Base-by-base conservation (phyloP, 495 filamentous ascomycete species). In the Apodospora peruviana region DNA sequence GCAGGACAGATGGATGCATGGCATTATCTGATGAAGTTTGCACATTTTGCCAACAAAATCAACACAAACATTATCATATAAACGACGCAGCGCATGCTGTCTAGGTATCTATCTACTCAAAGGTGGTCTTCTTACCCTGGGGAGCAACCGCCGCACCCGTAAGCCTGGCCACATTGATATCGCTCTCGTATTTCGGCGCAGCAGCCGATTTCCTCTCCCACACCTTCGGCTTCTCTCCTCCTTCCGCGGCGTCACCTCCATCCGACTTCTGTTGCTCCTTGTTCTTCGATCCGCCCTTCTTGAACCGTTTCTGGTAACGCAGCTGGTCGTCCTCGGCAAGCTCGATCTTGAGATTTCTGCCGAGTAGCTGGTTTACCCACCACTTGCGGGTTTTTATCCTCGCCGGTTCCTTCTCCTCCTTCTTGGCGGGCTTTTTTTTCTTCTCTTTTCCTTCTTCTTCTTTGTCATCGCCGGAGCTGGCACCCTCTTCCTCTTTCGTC, bases 241-340 rank as follows among this genome's bases (percentile, higher is more conserved):
- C 47, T 18, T 48, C 54, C 27, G 46, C 54, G 11, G 3, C 35
- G 27, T 44, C 12, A 19, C 46, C 21, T 38, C 19, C 40, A 25
- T 24, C 47, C 27, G 11, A 24, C 45, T 19, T 25, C 27, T 48
- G 49, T 21, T 20, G 37, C 40, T 41, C 43, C 16, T 45, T 46
- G 37, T 43, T 57, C 22, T 52, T 56, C 36, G 51, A 48, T 5
- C 55, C 61, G 23, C 84, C 85, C 66, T 88, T 90, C 40, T 89
- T 87, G 66, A 86, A 97, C 9, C 93, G 82, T 72, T 96, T 97
- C 70, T 89, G 87, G 66, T 99, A 97, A 37, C 93, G 72, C 21
- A 81, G 79, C 45, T 83, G 77, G 35, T 90, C 80, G 62, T 95
- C 91, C 70, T 99, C 91, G 8, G 94, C 93, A 59, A 90, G 87